These are phyloP conservation scores for Debaryomycetaceae sp. DNA, from an alignment of 1,139 yeast species.

Conservation along the genomic window DNA sequence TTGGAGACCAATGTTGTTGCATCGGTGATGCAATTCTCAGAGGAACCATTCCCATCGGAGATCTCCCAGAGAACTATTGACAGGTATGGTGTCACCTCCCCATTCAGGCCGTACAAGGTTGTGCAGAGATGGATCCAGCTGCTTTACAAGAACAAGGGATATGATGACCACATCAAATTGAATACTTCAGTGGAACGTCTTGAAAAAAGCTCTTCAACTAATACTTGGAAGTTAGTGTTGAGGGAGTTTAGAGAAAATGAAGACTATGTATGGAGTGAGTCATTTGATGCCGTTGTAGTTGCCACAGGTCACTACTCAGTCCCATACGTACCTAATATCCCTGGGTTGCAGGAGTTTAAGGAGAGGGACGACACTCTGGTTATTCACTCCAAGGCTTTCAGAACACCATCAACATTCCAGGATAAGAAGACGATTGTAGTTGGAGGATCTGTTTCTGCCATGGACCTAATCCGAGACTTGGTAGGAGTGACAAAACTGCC, in stretches of 20 bases:
- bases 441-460: conserved; percentile 44
- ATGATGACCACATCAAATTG: conserved; percentile 26
- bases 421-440: conserved; percentile 35
- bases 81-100: conserved; percentile 27
- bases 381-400: conserved; percentile 41
- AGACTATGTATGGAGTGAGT: conserved; percentile 22
- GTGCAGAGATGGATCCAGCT: conserved; percentile 46
- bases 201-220: conserved; percentile 14
- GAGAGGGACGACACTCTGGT: conserved; percentile 21
- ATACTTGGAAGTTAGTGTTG: conserved; percentile 40
- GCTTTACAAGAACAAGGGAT: conserved; percentile 25
- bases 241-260: conserved; percentile 22
- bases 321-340: conserved; percentile 31
- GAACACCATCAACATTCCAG: conserved; percentile 23
- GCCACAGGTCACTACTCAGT: conserved; percentile 35
- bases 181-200: conserved; percentile 34
- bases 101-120: conserved; percentile 48
- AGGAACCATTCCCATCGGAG: conserved; percentile 32
- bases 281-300: conserved; percentile 26
- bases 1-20: conserved; percentile 64
- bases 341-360: conserved; percentile 37
- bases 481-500: conserved; percentile 27
- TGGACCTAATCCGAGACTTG: conserved; percentile 43
- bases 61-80: conserved; percentile 11
- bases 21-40: conserved; percentile 54